These are phyloP conservation scores for Blumeria hordei DNA, from an alignment of 2,329 filamentous ascomycete species.

Conservation along the genomic window DNA sequence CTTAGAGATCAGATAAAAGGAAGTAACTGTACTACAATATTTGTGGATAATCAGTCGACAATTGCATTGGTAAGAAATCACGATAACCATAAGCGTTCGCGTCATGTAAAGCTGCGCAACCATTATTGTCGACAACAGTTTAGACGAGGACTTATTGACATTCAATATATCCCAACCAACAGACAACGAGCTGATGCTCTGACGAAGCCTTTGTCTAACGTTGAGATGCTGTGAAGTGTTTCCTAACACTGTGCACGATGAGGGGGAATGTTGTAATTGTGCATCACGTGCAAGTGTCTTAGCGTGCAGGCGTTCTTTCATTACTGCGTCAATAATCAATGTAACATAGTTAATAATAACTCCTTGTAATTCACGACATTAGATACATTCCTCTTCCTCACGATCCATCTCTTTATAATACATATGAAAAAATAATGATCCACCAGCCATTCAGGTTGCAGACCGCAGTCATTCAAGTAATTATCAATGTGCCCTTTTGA, in stretches of 20 bases:
- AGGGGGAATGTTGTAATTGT: not conserved
- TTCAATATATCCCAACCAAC: not conserved
- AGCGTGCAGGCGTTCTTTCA: no score
- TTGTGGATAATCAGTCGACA: not conserved
- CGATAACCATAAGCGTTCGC: conserved; percentile 1
- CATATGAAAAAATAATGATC: no score
- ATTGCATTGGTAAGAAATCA: not conserved
- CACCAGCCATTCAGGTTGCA: no score
- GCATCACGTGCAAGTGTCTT: not conserved
- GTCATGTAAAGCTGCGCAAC: not conserved
- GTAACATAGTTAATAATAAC: no score
- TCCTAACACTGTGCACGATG: not conserved
- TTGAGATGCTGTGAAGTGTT: not conserved
- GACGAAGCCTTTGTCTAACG: not conserved
- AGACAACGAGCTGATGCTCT: not conserved
- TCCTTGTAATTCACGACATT: no score
- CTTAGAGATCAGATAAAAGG: not conserved
- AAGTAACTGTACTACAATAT: not conserved
- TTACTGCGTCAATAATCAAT: no score
- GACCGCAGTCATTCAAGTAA: no score
- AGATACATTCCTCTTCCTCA: no score
- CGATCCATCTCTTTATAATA: no score
- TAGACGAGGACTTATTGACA: not conserved
- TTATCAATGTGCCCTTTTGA: no score
- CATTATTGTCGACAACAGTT: not conserved